Conservation (phyloP, 176 grass and related monocot genomes). For the Panicum miliaceum region DNA sequence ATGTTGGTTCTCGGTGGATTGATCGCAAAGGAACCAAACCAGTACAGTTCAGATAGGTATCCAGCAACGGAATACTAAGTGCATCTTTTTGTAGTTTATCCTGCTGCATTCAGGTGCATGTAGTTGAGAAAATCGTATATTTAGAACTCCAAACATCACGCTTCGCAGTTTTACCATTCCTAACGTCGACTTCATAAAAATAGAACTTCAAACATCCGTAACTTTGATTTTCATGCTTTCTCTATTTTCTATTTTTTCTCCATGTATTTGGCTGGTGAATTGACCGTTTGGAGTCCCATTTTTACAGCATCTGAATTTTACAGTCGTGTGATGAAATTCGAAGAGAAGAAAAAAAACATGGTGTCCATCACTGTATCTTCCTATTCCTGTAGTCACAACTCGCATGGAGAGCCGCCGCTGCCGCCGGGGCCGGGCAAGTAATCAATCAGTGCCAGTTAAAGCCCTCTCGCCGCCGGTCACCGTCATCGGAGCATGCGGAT, state of each 20-base stretch:
- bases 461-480: neutral
- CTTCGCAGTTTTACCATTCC: too few species aligned
- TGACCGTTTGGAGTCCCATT: too few species aligned
- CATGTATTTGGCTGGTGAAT: too few species aligned
- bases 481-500: constrained; percentile 71
- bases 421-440: too few species aligned
- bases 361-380: neutral
- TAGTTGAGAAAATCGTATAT: too few species aligned
- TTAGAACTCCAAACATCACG: too few species aligned
- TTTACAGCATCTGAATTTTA: neutral
- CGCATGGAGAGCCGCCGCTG: neutral
- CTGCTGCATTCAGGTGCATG: neutral
- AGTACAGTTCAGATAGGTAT: constrained; percentile 45
- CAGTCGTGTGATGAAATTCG: neutral
- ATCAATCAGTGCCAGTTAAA: neutral
- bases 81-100: constrained; percentile 18
- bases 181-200: too few species aligned
- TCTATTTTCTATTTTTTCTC: too few species aligned
- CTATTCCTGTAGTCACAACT: neutral
- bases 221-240: too few species aligned
- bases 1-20: constrained; percentile 30
- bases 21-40: constrained; percentile 34
- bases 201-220: too few species aligned
- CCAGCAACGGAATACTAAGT: constrained; percentile 22
- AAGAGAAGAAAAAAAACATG: neutral